Evolutionary conservation across 2,329 filamentous ascomycete species (phyloP).

Genomic region (Colletotrichum salicis): DNA sequence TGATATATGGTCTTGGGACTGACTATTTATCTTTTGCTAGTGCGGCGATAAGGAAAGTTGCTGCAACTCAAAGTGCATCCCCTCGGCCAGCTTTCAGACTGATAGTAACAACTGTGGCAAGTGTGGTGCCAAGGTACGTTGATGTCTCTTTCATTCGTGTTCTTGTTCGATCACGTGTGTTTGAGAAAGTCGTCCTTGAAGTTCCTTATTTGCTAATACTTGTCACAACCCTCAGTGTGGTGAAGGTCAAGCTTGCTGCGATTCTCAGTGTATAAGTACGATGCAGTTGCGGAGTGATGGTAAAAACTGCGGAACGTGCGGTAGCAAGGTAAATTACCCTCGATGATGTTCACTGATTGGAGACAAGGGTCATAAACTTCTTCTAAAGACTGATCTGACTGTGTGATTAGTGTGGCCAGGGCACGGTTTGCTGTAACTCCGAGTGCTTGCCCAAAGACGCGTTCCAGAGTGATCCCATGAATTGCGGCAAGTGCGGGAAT

Average conservation of each 20-base stretch:
- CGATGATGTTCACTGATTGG: background rate
- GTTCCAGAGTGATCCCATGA: background rate
- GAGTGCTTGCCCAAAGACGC: background rate
- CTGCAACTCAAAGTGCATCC: background rate
- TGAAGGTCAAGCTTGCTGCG: background rate
- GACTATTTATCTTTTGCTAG: background rate
- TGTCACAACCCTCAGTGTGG: background rate
- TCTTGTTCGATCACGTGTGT: background rate
- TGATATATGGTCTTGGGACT: background rate
- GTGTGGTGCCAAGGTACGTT: background rate
- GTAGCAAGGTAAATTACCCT: background rate
- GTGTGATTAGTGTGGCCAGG: background rate
- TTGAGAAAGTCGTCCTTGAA: background rate
- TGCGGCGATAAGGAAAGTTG: background rate
- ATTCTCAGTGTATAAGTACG: background rate
- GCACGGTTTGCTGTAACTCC: background rate
- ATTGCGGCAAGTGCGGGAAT: background rate
- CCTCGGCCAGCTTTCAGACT: background rate
- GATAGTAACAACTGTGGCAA: background rate
- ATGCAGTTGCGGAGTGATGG: background rate
- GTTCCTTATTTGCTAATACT: too few species aligned
- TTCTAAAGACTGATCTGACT: background rate
- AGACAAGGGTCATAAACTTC: background rate
- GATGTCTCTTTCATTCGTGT: accelerated
- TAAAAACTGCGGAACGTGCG: background rate